A percentile compares a stretch with the other conserved stretches of the same genome.
These are phyloP conservation scores for Claviceps sp. DNA, from an alignment of 2,329 filamentous ascomycete genomes.

Conservation along the genomic window DNA sequence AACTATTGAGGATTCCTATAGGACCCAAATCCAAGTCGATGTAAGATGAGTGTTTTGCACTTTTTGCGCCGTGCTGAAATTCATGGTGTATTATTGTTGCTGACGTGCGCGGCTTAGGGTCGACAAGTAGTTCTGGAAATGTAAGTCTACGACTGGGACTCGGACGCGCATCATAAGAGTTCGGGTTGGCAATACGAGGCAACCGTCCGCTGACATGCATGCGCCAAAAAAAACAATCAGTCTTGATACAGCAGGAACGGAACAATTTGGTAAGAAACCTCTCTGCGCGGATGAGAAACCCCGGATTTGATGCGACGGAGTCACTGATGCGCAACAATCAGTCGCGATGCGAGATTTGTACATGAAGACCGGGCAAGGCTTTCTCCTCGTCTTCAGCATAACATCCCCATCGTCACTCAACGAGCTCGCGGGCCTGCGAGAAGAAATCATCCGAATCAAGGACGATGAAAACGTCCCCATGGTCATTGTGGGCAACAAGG, in stretches of 20 bases:
- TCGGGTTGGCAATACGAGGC: constrained; percentile 6
- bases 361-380: constrained; percentile 89
- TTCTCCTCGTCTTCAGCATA: constrained; percentile 85
- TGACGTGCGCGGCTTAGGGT: constrained; percentile 37
- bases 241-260: constrained; percentile 80
- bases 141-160: constrained; percentile 33
- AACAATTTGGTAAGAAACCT: constrained; percentile 66
- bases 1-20: constrained; percentile 66
- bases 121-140: constrained; percentile 85
- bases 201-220: constrained; percentile 11
- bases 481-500: constrained; percentile 87
- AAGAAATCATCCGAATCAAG: constrained; percentile 86
- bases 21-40: constrained; percentile 67
- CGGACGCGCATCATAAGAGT: too few species aligned
- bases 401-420: constrained; percentile 72
- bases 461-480: constrained; percentile 75
- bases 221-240: constrained; percentile 23
- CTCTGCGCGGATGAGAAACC: background rate
- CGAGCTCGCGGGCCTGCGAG: constrained; percentile 67
- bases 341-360: constrained; percentile 66
- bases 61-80: constrained; percentile 11
- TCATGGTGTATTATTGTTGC: background rate
- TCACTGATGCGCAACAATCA: constrained; percentile 13
- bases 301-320: background rate
- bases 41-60: constrained; percentile 36